Percentiles rank a stretch among this genome's conserved stretches.
Conservation (phyloP, 2,329 filamentous ascomycete species). For the Trichoderma citrinoviride region DNA sequence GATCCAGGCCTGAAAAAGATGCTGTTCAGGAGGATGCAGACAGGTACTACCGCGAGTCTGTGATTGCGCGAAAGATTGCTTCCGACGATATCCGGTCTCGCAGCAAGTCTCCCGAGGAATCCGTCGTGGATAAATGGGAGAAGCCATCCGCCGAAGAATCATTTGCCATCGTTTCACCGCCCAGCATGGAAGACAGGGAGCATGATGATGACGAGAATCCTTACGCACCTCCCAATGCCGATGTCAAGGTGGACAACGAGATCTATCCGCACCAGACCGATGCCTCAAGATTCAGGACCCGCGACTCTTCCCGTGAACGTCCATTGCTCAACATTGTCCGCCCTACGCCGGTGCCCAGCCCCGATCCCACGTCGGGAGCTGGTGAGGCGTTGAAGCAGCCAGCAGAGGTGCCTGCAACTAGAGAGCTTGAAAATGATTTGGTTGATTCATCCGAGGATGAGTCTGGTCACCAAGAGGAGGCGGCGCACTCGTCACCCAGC, state of each 20-base stretch:
- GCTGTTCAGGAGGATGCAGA: constrained; percentile 57
- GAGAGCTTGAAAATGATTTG: constrained; percentile 24
- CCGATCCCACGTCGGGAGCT: constrained; percentile 43
- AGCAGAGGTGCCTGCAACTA: constrained; percentile 23
- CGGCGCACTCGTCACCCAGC: constrained; percentile 39
- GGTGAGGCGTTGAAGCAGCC: constrained; percentile 26
- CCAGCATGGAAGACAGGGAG: constrained; percentile 46
- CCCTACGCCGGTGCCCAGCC: constrained; percentile 53
- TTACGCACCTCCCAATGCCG: constrained; percentile 61
- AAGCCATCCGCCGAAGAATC: constrained; percentile 36
- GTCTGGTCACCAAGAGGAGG: constrained; percentile 42
- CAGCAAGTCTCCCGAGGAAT: constrained; percentile 50
- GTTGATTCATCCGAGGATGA: constrained; percentile 34
- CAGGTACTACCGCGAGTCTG: constrained; percentile 55
- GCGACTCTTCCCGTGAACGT: constrained; percentile 54
- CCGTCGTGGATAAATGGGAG: constrained; percentile 56
- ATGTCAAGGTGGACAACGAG: constrained; percentile 60
- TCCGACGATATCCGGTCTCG: constrained; percentile 54
- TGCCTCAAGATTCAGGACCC: constrained; percentile 41
- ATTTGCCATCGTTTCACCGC: constrained; percentile 55
- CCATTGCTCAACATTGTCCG: constrained; percentile 60
- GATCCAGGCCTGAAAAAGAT: constrained; percentile 38
- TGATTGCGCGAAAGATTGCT: constrained; percentile 52
- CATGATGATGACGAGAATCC: constrained; percentile 42
- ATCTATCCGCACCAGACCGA: constrained; percentile 53